Conservation (phyloP, 352 stramenopile species). For the Phytophthora tubulina region DNA sequence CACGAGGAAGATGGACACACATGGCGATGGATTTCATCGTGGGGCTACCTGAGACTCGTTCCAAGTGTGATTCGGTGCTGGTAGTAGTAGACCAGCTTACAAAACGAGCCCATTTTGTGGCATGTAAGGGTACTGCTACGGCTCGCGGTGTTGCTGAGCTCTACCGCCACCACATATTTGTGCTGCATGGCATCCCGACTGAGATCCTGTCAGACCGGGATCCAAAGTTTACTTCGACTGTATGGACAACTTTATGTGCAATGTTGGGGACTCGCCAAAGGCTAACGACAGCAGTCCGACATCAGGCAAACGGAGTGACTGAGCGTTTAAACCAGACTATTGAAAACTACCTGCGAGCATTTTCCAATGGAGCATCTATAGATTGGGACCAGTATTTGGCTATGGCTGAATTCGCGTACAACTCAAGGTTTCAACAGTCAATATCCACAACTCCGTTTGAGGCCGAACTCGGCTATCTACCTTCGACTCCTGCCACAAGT, state of each 20-base stretch:
- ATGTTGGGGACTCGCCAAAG: conserved; percentile 22
- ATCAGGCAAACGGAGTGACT: conserved; percentile 19
- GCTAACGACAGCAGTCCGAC: conserved; percentile 14
- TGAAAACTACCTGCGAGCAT: conserved; percentile 20
- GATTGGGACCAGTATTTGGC: conserved; percentile 15
- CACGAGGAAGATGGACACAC: conserved; percentile 7
- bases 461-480: conserved; percentile 21
- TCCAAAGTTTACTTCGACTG: conserved; percentile 22
- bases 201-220: conserved; percentile 27
- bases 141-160: not conserved
- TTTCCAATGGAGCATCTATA: conserved; percentile 9
- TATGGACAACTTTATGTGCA: conserved; percentile 25
- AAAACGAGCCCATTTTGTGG: conserved; percentile 14
- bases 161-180: conserved; percentile 16
- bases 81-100: conserved; percentile 17
- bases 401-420: conserved; percentile 26
- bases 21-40: conserved; percentile 27
- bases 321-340: conserved; percentile 30
- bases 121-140: not conserved
- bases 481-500: not conserved
- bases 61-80: conserved; percentile 1
- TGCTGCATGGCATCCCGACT: conserved; percentile 13
- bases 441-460: conserved; percentile 26
- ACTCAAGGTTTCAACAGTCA: conserved; percentile 11
- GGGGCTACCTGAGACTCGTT: conserved; percentile 6